These are phyloP conservation scores for Calonectria fujianensis DNA, from an alignment of 2,329 filamentous ascomycete genomes.

Conservation along the genomic window DNA sequence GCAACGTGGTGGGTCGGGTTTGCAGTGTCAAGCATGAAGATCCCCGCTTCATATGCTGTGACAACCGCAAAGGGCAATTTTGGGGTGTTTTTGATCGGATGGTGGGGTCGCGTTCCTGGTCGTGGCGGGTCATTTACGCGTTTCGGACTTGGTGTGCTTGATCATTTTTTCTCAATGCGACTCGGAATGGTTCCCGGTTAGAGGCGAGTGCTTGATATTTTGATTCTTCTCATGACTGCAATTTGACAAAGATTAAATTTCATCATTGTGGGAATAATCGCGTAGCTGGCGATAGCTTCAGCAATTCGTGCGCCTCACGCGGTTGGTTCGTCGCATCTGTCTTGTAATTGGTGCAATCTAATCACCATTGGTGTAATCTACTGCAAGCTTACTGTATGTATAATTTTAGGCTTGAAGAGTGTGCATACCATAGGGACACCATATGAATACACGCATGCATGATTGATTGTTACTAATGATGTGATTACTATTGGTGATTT, in stretches of 20 bases:
- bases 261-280: too few relatives aligned
- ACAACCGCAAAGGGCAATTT: neutral
- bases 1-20: neutral
- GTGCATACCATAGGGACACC: neutral
- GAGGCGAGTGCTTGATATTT: neutral
- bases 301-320: neutral
- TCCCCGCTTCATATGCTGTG: conserved; percentile 6
- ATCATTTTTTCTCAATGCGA: neutral
- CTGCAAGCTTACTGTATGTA: neutral
- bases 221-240: too few relatives aligned
- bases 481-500: neutral
- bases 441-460: neutral
- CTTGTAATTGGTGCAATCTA: neutral
- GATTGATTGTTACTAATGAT: neutral
- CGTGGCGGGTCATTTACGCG: neutral
- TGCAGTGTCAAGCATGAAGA: neutral
- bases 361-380: neutral
- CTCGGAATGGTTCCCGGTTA: neutral
- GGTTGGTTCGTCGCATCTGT: neutral
- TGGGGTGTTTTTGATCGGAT: neutral
- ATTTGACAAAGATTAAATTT: neutral
- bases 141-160: neutral
- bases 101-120: neutral
- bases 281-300: neutral
- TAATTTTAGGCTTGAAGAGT: conserved; percentile 7